These are phyloP conservation scores for Macrotyloma uniflorum DNA, from an alignment of 306 rosid genomes.

Conservation along the genomic window DNA sequence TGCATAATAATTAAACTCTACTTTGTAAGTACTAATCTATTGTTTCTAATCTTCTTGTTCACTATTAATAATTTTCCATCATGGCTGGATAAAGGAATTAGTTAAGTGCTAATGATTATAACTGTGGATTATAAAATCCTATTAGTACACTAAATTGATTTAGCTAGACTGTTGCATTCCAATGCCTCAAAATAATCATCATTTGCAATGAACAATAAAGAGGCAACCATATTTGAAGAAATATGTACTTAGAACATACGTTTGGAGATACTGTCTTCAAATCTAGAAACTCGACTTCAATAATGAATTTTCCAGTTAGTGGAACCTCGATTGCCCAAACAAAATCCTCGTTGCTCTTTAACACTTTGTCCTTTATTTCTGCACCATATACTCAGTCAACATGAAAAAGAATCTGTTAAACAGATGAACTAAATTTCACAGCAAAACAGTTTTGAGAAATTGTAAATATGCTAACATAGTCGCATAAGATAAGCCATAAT, in stretches of 20 bases:
- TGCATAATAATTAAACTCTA: not conserved
- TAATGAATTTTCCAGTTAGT: slow-evolving; percentile 88
- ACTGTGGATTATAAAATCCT: slow-evolving; percentile 12
- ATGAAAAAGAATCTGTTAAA: not conserved
- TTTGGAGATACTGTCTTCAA: slow-evolving; percentile 71
- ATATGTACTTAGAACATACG: slow-evolving; percentile 48
- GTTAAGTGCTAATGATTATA: slow-evolving; percentile 8
- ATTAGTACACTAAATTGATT: slow-evolving; percentile 19
- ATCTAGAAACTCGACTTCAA: slow-evolving; percentile 94
- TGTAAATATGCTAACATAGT: not conserved
- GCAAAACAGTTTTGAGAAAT: not conserved
- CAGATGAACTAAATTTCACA: not conserved
- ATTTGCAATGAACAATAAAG: slow-evolving; percentile 17
- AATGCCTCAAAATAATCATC: slow-evolving; percentile 8
- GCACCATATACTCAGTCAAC: slow-evolving; percentile 36
- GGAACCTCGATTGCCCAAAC: slow-evolving; percentile 96
- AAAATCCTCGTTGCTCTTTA: slow-evolving; percentile 85
- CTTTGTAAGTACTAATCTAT: not conserved
- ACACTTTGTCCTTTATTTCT: slow-evolving; percentile 78
- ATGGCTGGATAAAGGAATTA: slow-evolving; percentile 16
- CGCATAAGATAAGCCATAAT: not conserved
- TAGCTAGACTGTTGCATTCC: not conserved
- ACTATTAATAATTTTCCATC: slow-evolving; percentile 33
- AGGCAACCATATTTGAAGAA: not conserved
- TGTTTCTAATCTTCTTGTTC: not conserved